phyloP scores from a whole-genome alignment of 139 green algal species.

The Picochlorum sp. region DNA sequence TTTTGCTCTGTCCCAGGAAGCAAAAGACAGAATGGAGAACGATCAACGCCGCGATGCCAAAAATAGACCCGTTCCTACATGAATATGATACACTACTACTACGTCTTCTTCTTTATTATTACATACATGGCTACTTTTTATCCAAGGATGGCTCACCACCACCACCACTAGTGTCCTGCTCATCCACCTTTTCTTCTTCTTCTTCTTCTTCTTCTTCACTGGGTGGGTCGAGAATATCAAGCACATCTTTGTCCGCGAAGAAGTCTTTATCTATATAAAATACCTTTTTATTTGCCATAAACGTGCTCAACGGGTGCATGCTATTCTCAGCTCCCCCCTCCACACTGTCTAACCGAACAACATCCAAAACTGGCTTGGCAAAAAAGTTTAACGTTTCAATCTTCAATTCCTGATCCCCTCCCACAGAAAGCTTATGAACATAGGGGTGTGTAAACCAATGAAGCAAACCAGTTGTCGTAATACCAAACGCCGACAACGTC shows the following conservation, averaged over 20 bases:
- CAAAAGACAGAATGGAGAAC: conserved; percentile 47
- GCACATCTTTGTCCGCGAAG: conserved; percentile 32
- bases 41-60: conserved; percentile 45
- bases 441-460: conserved; percentile 36
- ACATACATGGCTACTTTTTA: no score
- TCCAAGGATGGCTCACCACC: background rate
- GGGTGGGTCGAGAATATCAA: conserved; percentile 26
- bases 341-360: conserved; percentile 20
- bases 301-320: conserved; percentile 35
- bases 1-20: conserved; percentile 17
- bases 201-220: background rate
- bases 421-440: conserved; percentile 12
- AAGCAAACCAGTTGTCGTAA: conserved; percentile 41
- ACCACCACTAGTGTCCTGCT: background rate
- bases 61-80: conserved; percentile 10
- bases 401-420: background rate
- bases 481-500: conserved; percentile 33
- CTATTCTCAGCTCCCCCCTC: conserved; percentile 7
- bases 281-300: conserved; percentile 19
- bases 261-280: conserved; percentile 29
- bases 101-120: background rate
- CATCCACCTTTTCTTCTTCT: background rate
- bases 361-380: conserved; percentile 3
- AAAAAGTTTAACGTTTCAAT: conserved; percentile 26
- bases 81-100: background rate